Conservation (phyloP, 805 yeast genomes). For the Saccharomycopsis vini region DNA sequence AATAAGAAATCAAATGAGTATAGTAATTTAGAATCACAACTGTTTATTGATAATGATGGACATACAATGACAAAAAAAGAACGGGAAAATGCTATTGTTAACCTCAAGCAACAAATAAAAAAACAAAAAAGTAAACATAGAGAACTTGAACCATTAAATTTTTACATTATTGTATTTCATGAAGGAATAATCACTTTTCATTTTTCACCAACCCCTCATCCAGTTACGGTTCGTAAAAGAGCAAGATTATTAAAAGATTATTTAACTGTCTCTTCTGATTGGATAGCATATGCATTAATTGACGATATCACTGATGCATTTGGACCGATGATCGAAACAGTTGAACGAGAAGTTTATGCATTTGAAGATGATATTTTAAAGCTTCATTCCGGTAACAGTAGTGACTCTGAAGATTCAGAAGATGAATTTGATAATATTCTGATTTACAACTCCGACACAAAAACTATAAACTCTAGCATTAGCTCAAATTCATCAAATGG, state of each 20-base stretch:
- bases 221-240: slow-evolving; percentile 89
- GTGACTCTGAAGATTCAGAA: slow-evolving; percentile 29
- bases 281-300: slow-evolving; percentile 94
- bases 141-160: slow-evolving; percentile 80
- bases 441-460: slow-evolving; percentile 11
- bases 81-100: slow-evolving; percentile 2
- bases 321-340: slow-evolving; percentile 91
- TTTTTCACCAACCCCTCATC: slow-evolving; percentile 91
- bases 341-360: slow-evolving; percentile 89
- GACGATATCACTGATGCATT: slow-evolving; percentile 97
- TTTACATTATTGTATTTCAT: slow-evolving; percentile 85
- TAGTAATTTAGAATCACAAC: not conserved
- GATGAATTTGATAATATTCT: slow-evolving; percentile 22
- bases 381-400: slow-evolving; percentile 64
- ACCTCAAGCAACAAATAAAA: slow-evolving; percentile 6
- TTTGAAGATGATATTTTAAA: slow-evolving; percentile 86
- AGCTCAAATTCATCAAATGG: slow-evolving; percentile 23
- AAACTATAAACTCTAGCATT: slow-evolving; percentile 1
- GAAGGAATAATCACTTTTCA: slow-evolving; percentile 92
- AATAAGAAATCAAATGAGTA: slow-evolving; percentile 4
- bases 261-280: slow-evolving; percentile 82
- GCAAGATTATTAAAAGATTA: slow-evolving; percentile 83
- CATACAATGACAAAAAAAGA: not conserved
- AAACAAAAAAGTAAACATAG: slow-evolving; percentile 23
- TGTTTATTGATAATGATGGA: not conserved